These are phyloP conservation scores for Escallonia rubra DNA, from an alignment of 129 eudicot genomes.

Conservation along the genomic window DNA sequence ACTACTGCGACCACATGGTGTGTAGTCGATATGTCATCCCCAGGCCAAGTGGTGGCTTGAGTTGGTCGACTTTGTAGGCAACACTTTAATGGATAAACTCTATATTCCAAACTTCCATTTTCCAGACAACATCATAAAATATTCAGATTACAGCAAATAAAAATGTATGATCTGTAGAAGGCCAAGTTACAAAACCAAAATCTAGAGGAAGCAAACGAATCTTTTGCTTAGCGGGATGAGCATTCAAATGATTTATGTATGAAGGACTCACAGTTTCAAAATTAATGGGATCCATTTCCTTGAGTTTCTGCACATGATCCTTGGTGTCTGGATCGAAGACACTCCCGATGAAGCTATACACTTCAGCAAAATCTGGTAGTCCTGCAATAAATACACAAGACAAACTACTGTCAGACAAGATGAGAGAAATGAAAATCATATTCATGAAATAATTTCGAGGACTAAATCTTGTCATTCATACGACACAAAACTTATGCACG, in stretches of 20 bases:
- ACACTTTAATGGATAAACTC: too few species aligned
- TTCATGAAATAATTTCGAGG: not conserved
- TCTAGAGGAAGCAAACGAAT: not conserved
- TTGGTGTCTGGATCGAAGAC: constrained; percentile 85
- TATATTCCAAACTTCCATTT: too few species aligned
- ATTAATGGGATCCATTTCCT: constrained; percentile 99
- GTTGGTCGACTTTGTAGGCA: too few species aligned
- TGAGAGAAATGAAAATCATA: not conserved
- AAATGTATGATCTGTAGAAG: not conserved
- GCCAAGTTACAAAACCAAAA: too few species aligned
- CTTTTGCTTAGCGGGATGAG: not conserved
- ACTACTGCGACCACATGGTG: too few species aligned
- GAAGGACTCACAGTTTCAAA: constrained; percentile 86
- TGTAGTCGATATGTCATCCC: too few species aligned
- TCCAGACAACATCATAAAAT: too few species aligned
- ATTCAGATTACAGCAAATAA: not conserved
- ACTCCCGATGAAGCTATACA: constrained; percentile 95
- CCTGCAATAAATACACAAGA: constrained; percentile 31
- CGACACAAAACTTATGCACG: not conserved
- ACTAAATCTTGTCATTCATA: not conserved
- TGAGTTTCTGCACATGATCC: constrained; percentile 86
- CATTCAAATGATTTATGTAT: not conserved
- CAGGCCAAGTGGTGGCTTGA: too few species aligned
- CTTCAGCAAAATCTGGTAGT: constrained; percentile 91
- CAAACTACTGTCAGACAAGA: not conserved